phyloP scores from a whole-genome alignment of 2,329 filamentous ascomycete species.

The Pyricularia sp. region DNA sequence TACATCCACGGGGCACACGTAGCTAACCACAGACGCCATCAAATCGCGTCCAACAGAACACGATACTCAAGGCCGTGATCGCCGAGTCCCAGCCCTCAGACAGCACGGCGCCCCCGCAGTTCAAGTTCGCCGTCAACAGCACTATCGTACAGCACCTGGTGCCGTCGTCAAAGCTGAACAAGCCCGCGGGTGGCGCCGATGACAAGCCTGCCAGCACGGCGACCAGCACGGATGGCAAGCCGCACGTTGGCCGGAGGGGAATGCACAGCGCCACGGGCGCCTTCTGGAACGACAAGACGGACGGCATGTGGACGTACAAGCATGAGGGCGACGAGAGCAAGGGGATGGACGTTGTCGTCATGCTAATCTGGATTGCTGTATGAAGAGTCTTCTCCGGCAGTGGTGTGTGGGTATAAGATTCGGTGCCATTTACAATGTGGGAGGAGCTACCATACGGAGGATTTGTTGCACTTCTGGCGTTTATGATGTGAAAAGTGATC shows the following conservation, averaged over 20 bases:
- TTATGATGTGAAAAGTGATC: not conserved
- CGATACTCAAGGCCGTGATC: slow-evolving; percentile 64
- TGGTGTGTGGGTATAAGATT: not conserved
- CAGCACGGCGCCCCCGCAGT: slow-evolving; percentile 43
- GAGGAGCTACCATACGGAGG: not conserved
- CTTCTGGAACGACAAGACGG: slow-evolving; percentile 84
- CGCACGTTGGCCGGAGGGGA: slow-evolving; percentile 71
- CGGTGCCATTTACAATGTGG: not conserved
- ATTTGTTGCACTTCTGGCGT: not conserved
- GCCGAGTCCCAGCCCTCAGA: slow-evolving; percentile 53
- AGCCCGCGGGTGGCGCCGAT: slow-evolving; percentile 40
- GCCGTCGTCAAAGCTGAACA: slow-evolving; percentile 51
- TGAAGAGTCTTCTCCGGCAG: slow-evolving; percentile 17
- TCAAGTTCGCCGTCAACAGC: slow-evolving; percentile 95
- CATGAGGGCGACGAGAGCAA: slow-evolving; percentile 57
- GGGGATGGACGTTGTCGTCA: slow-evolving; percentile 57
- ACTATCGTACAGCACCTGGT: slow-evolving; percentile 93
- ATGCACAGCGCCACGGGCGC: slow-evolving; percentile 81
- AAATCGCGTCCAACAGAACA: slow-evolving; percentile 40
- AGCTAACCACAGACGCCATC: not conserved
- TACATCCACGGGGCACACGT: not conserved
- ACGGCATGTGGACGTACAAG: slow-evolving; percentile 84
- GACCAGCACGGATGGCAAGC: slow-evolving; percentile 49
- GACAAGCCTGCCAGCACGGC: slow-evolving; percentile 34
- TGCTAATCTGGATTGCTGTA: slow-evolving; percentile 66